phyloP scores from a whole-genome alignment of 139 green algal species.

The Penium margaritaceum region DNA sequence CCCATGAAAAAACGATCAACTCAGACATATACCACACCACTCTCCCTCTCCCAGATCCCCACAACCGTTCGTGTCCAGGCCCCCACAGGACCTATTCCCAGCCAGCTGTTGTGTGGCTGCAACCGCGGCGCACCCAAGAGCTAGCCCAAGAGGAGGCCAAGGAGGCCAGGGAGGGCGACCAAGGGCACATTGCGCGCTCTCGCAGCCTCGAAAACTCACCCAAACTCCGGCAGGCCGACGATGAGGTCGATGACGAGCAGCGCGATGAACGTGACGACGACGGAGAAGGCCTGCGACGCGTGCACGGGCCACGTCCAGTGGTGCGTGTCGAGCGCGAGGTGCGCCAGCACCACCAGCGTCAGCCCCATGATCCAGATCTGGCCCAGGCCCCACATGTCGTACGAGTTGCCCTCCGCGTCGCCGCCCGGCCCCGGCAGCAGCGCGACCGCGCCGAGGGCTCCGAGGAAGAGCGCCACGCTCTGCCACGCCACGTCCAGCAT shows the following conservation, averaged over 20 bases:
- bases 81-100: no score
- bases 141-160: not conserved
- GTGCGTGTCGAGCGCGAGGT: conserved; percentile 47
- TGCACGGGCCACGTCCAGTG: conserved; percentile 49
- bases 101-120: no score
- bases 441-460: not conserved
- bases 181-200: no score
- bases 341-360: conserved; percentile 48
- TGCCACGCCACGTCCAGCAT: conserved; percentile 47
- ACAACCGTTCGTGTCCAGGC: no score
- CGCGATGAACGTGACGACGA: conserved; percentile 43
- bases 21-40: no score
- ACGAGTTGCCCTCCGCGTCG: not conserved
- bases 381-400: conserved; percentile 48
- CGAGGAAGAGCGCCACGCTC: conserved; percentile 40
- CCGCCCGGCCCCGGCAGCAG: conserved; percentile 6
- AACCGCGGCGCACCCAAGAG: no score
- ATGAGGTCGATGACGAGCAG: conserved; percentile 44
- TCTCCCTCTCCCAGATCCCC: no score
- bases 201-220: no score
- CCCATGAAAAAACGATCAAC: no score
- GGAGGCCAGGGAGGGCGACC: not conserved
- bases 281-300: conserved; percentile 36
- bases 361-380: conserved; percentile 40
- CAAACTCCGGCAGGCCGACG: conserved; percentile 15